Conservation (phyloP, 768 basidiomycete genomes). For the Atractiella rhizophila region DNA sequence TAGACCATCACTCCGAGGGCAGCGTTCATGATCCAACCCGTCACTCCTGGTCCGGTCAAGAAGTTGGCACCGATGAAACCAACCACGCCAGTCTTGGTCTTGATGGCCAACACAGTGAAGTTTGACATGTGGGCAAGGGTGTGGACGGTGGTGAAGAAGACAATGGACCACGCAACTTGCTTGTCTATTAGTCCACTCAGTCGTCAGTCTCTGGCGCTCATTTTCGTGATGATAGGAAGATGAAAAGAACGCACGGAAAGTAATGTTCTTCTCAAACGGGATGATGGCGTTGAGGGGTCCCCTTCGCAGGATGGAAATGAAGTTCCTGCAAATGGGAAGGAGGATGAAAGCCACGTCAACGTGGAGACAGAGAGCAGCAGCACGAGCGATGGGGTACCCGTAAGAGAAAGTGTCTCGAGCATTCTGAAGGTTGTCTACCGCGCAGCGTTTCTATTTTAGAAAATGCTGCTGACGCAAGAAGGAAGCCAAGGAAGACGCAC, state of each 20-base stretch:
- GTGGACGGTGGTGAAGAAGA: conserved; percentile 48
- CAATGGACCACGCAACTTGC: conserved; percentile 72
- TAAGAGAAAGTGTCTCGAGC: conserved; percentile 35
- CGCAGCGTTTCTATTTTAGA: too few relatives aligned
- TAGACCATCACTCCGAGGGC: conserved; percentile 53
- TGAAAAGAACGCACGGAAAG: conserved; percentile 30
- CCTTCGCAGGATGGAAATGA: conserved; percentile 63
- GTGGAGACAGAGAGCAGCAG: conserved; percentile 70
- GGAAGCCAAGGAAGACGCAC: conserved; percentile 11
- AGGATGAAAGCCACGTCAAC: conserved; percentile 82
- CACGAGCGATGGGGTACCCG: conserved; percentile 57
- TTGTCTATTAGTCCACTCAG: conserved; percentile 27
- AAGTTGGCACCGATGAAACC: conserved; percentile 63
- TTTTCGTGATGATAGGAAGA: background rate
- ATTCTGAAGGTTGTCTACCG: conserved; percentile 36
- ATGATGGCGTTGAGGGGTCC: conserved; percentile 64
- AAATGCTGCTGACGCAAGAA: background rate
- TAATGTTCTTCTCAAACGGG: conserved; percentile 80
- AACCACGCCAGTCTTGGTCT: conserved; percentile 31
- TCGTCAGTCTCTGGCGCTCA: background rate
- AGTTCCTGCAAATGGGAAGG: conserved; percentile 81
- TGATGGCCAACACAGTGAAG: conserved; percentile 33
- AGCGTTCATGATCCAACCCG: conserved; percentile 25
- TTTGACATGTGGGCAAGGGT: conserved; percentile 39
- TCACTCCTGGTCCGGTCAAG: conserved; percentile 27